These are phyloP conservation scores for Glarea lozoyensis DNA, from an alignment of 495 filamentous ascomycete species.

Conservation along the genomic window DNA sequence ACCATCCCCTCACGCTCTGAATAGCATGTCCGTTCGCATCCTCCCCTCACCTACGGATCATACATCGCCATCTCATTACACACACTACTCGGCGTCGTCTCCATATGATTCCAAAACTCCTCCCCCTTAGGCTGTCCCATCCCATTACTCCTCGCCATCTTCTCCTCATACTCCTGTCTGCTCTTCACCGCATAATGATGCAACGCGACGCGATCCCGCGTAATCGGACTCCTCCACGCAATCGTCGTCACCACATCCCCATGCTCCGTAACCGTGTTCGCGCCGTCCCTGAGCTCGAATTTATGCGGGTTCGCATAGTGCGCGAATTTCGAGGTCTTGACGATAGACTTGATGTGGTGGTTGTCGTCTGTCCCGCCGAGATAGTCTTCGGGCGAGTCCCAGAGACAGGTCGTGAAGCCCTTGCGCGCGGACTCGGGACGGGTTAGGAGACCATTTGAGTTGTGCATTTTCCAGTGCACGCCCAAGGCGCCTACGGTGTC, in stretches of 20 bases:
- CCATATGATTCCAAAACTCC: constrained; percentile 7
- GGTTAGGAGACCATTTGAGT: constrained; percentile 5
- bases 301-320: neutral
- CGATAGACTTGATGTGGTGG: constrained; percentile 5
- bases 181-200: constrained; percentile 19
- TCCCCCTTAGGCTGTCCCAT: constrained; percentile 3
- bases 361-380: neutral
- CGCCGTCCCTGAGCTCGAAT: neutral
- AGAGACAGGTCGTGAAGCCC: constrained; percentile 9
- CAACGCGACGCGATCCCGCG: constrained; percentile 7
- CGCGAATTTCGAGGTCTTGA: neutral
- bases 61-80: constrained; percentile 1
- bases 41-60: constrained; percentile 1
- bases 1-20: no score
- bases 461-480: constrained; percentile 16
- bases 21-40: no score
- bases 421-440: constrained; percentile 7
- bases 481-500: constrained; percentile 11
- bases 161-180: constrained; percentile 13
- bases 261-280: constrained; percentile 14
- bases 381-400: constrained; percentile 1
- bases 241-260: neutral
- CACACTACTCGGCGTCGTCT: neutral
- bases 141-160: constrained; percentile 8
- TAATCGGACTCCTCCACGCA: constrained; percentile 7